Conservation (phyloP, 345 rosid species). For the Hibiscus mutabilis region DNA sequence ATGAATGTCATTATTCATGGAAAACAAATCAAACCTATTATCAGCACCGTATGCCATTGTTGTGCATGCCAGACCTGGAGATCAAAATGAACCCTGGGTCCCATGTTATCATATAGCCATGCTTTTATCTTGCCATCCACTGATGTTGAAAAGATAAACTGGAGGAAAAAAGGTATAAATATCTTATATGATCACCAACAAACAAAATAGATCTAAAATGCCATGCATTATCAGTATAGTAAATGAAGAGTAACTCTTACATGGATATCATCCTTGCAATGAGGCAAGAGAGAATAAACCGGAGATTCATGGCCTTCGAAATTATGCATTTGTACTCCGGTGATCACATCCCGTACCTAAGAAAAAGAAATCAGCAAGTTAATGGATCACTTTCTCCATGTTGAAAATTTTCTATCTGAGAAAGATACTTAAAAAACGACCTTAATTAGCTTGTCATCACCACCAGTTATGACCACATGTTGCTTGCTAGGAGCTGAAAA, state of each 20-base stretch:
- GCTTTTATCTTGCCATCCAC: conserved; percentile 38
- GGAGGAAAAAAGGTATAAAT: conserved; percentile 4
- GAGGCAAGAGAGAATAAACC: conserved; percentile 28
- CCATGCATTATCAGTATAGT: neutral
- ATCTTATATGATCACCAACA: neutral
- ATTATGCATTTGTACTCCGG: conserved; percentile 16
- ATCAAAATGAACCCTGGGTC: conserved; percentile 26
- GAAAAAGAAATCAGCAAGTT: neutral
- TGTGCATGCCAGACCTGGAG: conserved; percentile 31
- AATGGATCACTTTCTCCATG: neutral
- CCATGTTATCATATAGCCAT: conserved; percentile 30
- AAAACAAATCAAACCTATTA: conserved; percentile 17
- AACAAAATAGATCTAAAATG: conserved; percentile 2
- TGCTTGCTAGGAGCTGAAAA: conserved; percentile 54
- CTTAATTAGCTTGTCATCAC: conserved; percentile 63
- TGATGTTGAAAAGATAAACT: conserved; percentile 42
- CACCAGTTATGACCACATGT: conserved; percentile 50
- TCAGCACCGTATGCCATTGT: conserved; percentile 31
- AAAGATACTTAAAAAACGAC: conserved; percentile 11
- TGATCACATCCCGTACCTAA: conserved; percentile 32
- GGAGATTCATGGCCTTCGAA: conserved; percentile 35
- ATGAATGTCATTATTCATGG: neutral
- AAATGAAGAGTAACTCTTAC: conserved; percentile 14
- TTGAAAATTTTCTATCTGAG: neutral
- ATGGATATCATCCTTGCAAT: conserved; percentile 18